Evolutionary conservation across 208 protist species (phyloP), one percentile per base, ranked within the genome.

Genomic region (Trichomonas tenax): DNA sequence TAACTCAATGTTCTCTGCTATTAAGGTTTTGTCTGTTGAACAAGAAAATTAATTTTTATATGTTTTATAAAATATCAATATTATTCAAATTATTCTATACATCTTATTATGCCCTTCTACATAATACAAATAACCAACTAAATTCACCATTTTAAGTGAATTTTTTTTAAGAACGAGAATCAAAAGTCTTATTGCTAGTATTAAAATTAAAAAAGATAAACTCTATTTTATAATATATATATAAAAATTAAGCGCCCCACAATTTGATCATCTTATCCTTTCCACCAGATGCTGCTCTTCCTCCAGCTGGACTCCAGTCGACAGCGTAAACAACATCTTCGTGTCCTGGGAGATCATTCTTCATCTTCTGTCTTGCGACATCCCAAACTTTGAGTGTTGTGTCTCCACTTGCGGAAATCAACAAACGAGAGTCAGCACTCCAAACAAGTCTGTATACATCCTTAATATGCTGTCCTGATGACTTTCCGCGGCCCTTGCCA

Each of bases 251-350:
- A 11, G n/a, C 21, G 6, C 45, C 72, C 96, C 96, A 96, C n/a
- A 96, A 36, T 23, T 86, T 82, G 41, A 96, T 48, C 14, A 63
- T 84, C 49, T 86, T 63, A 46, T 96, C 96, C 41, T 96, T 96
- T 45, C 84, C 81, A 63, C 96, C 95, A 38, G 88, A 96, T 21
- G 96, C 96, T 31, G 63, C 81, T 21, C 46, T 38, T 51, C 41
- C 9, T 63, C 93, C 58, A 31, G 48, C 15, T n/a, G 82, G 82
- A 0, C 8, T 40, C 96, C 96, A 96, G n/a, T 96, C 96, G 9
- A 95, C 82, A 38, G 11, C 81, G 46, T 96, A 96, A 49, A 96
- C 96, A 45, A 49, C 96, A 86, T 96, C 96, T 49, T 51, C 46
- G 49, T 96, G 96, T n/a, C 96, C 96, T 31, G 88, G 96, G 1